These are phyloP conservation scores for Mycena maculata DNA, from an alignment of 768 basidiomycete species.

Conservation along the genomic window DNA sequence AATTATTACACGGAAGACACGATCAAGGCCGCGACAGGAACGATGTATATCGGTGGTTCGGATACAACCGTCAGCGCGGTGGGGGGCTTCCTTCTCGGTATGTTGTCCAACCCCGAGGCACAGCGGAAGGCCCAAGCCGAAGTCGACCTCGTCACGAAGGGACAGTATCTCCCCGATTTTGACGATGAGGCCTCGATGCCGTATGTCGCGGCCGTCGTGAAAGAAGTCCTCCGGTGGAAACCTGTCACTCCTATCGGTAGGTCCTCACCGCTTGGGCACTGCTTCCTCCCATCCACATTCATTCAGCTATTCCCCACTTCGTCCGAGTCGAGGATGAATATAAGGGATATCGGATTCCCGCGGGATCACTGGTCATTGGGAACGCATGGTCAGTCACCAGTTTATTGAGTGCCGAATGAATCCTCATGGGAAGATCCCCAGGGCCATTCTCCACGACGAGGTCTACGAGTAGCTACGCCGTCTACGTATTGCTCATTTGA, in stretches of 20 bases:
- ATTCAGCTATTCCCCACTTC: background rate
- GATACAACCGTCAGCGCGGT: constrained; percentile 19
- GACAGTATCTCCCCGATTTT: background rate
- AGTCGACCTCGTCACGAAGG: background rate
- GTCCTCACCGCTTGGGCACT: background rate
- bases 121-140: background rate
- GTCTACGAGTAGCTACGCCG: background rate
- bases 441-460: constrained; percentile 27
- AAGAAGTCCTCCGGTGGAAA: constrained; percentile 15
- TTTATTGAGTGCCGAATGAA: no score
- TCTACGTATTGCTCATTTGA: background rate
- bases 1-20: background rate
- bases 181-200: constrained; percentile 1
- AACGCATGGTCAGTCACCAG: background rate
- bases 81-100: background rate
- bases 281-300: background rate
- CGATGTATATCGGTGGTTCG: constrained; percentile 22
- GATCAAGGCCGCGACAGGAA: background rate
- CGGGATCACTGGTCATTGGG: background rate
- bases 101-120: background rate
- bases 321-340: background rate
- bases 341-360: background rate
- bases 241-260: background rate
- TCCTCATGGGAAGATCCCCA: background rate
- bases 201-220: constrained; percentile 3